These are phyloP conservation scores for Lachnellula occidentalis DNA, from an alignment of 2,329 filamentous ascomycete species.

Conservation along the genomic window DNA sequence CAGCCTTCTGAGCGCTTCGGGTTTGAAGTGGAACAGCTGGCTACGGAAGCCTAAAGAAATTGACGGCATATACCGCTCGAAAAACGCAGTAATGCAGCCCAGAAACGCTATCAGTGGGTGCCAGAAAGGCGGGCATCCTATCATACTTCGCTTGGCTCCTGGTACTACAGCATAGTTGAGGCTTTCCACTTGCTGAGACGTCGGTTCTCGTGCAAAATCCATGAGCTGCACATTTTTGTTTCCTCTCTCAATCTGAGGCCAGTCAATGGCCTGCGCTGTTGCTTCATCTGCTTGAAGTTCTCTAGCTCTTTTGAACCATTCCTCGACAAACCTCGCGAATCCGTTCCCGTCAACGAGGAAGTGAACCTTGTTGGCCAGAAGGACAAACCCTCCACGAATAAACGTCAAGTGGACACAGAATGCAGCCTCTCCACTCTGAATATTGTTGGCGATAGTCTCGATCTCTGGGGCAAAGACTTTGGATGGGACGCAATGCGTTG, in stretches of 20 bases:
- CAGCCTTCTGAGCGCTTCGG: too few species aligned
- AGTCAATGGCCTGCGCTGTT: background rate
- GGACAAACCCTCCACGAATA: slow-evolving; percentile 6
- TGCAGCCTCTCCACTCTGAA: background rate
- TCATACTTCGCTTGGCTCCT: slow-evolving; percentile 1
- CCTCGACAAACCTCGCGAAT: slow-evolving; percentile 1
- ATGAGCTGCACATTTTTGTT: background rate
- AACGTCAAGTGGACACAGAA: slow-evolving; percentile 9
- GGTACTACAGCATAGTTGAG: slow-evolving; percentile 6
- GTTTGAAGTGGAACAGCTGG: too few species aligned
- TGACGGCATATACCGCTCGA: too few species aligned
- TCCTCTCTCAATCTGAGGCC: background rate
- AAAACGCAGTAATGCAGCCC: too few species aligned
- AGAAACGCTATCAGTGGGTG: too few species aligned
- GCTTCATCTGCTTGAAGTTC: background rate
- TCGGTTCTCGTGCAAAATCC: background rate
- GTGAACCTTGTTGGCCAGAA: slow-evolving; percentile 7
- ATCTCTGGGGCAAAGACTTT: slow-evolving; percentile 3
- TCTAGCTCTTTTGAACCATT: slow-evolving; percentile 6
- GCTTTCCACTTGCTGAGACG: background rate
- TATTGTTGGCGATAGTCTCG: background rate
- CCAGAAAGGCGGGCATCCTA: background rate
- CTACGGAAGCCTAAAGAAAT: too few species aligned
- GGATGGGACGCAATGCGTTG: slow-evolving; percentile 1
- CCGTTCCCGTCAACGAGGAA: slow-evolving; percentile 6